These are phyloP conservation scores for Cucumis melo DNA, from an alignment of 306 rosid species.

Conservation along the genomic window DNA sequence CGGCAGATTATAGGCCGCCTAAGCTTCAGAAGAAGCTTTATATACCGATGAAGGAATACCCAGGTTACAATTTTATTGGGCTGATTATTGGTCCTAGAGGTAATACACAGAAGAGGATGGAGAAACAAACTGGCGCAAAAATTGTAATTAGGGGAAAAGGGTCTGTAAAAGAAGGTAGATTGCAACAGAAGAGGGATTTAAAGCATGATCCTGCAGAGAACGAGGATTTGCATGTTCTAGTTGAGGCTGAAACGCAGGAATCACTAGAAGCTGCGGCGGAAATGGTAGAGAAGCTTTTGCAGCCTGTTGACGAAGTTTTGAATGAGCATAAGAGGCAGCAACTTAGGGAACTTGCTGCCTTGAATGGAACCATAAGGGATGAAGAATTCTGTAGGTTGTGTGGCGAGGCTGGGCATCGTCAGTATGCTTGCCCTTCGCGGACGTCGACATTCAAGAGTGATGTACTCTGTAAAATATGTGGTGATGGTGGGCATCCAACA, in stretches of 20 bases:
- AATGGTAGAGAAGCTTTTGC: constrained; percentile 97
- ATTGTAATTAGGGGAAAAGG: constrained; percentile 96
- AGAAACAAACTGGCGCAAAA: constrained; percentile 91
- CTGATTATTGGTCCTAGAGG: constrained; percentile 96
- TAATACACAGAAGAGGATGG: constrained; percentile 96
- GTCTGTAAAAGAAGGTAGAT: constrained; percentile 84
- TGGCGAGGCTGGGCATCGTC: constrained; percentile 96
- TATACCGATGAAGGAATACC: constrained; percentile 93
- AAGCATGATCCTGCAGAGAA: constrained; percentile 89
- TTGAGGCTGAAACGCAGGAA: constrained; percentile 86
- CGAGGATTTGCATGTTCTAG: constrained; percentile 92
- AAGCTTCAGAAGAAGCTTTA: constrained; percentile 99
- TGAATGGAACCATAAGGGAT: constrained; percentile 95
- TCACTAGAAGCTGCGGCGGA: constrained; percentile 95
- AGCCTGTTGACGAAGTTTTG: constrained; percentile 95
- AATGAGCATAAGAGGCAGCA: constrained; percentile 98
- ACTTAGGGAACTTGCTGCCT: constrained; percentile 88
- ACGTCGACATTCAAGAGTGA: constrained; percentile 81
- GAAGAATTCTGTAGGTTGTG: constrained; percentile 91
- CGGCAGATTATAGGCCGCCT: constrained; percentile 91
- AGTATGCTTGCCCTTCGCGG: constrained; percentile 84
- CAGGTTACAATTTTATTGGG: constrained; percentile 91
- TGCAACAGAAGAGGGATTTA: constrained; percentile 92
- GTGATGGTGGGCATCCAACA: constrained; percentile 97
- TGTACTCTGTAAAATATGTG: constrained; percentile 89